Evolutionary conservation across 805 yeast species (phyloP).

Genomic region (Wilhelminamyces savonicus): DNA sequence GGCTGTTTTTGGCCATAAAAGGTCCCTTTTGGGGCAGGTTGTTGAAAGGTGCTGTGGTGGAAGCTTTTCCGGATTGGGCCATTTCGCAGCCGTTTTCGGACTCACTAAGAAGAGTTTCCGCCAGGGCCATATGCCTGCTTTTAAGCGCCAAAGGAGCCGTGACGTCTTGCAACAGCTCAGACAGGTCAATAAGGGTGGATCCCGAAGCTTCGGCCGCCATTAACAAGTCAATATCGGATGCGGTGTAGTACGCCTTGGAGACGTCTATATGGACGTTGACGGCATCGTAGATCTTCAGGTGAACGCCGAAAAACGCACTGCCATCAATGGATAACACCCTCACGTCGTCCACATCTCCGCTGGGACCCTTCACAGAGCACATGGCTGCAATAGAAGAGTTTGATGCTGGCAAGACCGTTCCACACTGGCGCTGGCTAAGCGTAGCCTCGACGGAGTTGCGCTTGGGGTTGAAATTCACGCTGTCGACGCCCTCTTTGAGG

Average conservation of each 20-base stretch:
- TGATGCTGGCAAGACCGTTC: slow-evolving; percentile 57
- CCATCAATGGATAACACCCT: slow-evolving; percentile 50
- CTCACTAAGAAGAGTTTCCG: too few relatives aligned
- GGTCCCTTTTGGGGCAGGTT: too few relatives aligned
- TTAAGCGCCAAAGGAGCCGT: slow-evolving; percentile 7
- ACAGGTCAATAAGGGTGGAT: slow-evolving; percentile 7
- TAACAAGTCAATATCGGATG: slow-evolving; percentile 21
- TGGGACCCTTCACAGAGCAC: slow-evolving; percentile 23
- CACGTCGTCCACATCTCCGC: slow-evolving; percentile 17
- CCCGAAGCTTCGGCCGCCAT: slow-evolving; percentile 4
- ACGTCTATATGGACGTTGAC: slow-evolving; percentile 14
- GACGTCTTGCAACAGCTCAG: slow-evolving; percentile 2
- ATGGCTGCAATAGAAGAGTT: slow-evolving; percentile 43
- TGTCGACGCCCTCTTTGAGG: slow-evolving; percentile 39
- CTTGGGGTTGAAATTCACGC: slow-evolving; percentile 30
- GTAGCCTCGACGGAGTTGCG: slow-evolving; percentile 24
- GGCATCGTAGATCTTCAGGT: slow-evolving; percentile 33
- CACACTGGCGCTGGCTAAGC: slow-evolving; percentile 46
- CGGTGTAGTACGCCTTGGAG: slow-evolving; percentile 21
- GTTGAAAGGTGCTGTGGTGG: too few relatives aligned
- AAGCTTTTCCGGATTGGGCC: too few relatives aligned
- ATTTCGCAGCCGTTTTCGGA: too few relatives aligned
- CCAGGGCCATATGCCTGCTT: slow-evolving; percentile 1
- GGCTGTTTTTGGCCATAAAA: too few relatives aligned
- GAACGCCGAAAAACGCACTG: slow-evolving; percentile 52